Conservation (phyloP, 768 basidiomycete species). For the Kwoniella sp. region DNA sequence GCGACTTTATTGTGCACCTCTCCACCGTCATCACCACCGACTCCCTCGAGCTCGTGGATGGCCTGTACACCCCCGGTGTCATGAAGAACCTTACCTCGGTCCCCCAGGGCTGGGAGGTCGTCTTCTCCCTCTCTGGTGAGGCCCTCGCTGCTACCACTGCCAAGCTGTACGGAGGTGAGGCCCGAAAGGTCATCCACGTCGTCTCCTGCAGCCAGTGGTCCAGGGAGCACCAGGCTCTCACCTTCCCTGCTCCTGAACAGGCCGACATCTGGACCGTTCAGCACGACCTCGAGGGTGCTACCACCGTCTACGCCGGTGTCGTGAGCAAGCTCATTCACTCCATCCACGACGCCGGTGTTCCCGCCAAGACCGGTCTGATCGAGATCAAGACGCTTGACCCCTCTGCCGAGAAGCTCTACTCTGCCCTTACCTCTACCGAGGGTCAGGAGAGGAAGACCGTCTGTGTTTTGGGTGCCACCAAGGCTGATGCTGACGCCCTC, state of each 20-base stretch:
- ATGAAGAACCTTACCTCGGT: conserved; percentile 30
- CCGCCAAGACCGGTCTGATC: conserved; percentile 12
- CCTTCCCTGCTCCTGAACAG: conserved; percentile 52
- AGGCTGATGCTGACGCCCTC: conserved; percentile 35
- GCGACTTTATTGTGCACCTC: conserved; percentile 76
- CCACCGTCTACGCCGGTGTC: conserved; percentile 30
- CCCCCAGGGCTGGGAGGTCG: conserved; percentile 54
- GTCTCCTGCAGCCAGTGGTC: conserved; percentile 80
- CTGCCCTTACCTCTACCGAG: conserved; percentile 23
- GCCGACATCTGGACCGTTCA: conserved; percentile 53
- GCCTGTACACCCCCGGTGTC: conserved; percentile 53
- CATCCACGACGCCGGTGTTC: conserved; percentile 4
- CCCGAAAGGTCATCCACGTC: conserved; percentile 67
- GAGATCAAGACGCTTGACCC: conserved; percentile 35
- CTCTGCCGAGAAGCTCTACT: conserved; percentile 26
- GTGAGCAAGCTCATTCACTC: conserved; percentile 21
- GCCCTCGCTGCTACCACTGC: conserved; percentile 73
- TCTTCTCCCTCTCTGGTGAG: conserved; percentile 72
- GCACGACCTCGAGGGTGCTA: conserved; percentile 26
- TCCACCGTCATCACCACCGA: conserved; percentile 66
- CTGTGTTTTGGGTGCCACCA: conserved; percentile 29
- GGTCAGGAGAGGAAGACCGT: conserved; percentile 26
- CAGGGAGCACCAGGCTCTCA: conserved; percentile 66
- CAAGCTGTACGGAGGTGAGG: conserved; percentile 64
- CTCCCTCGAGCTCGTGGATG: conserved; percentile 68